Evolutionary conservation across 768 basidiomycete genomes (phyloP).

Genomic region (Termitomyces titanicus): DNA sequence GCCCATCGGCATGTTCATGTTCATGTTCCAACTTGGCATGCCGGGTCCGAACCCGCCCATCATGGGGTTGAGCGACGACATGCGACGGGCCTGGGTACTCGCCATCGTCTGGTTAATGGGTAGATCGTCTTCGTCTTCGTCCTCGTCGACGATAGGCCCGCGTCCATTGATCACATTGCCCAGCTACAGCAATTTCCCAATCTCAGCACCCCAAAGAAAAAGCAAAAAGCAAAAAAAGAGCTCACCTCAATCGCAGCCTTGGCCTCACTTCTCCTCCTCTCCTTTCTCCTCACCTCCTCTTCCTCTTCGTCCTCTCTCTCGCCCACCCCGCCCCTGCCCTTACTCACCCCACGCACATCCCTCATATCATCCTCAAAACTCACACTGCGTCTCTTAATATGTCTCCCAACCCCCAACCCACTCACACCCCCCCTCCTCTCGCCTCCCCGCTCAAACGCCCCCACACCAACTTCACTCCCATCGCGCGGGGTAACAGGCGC

Average conservation of each 20-base stretch:
- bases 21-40: slow-evolving; percentile 17
- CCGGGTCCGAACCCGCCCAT: slow-evolving; percentile 31
- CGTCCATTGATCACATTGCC: slow-evolving; percentile 86
- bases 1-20: slow-evolving; percentile 17
- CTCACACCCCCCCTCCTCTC: too few relatives aligned
- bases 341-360: slow-evolving; percentile 13
- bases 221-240: slow-evolving; percentile 10
- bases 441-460: too few relatives aligned
- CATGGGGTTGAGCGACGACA: slow-evolving; percentile 43
- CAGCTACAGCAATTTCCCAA: slow-evolving; percentile 41
- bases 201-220: slow-evolving; percentile 6
- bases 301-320: slow-evolving; percentile 58
- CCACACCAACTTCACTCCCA: slow-evolving; percentile 53
- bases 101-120: slow-evolving; percentile 40
- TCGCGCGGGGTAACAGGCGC: slow-evolving; percentile 75
- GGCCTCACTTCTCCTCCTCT: slow-evolving; percentile 79
- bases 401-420: slow-evolving; percentile 23
- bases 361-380: slow-evolving; percentile 58
- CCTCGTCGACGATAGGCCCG: slow-evolving; percentile 55
- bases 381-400: slow-evolving; percentile 59
- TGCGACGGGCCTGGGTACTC: slow-evolving; percentile 25
- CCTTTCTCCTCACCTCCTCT: slow-evolving; percentile 57
- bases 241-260: slow-evolving; percentile 85
- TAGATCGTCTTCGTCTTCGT: slow-evolving; percentile 48
- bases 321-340: slow-evolving; percentile 32